A percentile compares a stretch with the other conserved stretches of the same genome.
Conservation (phyloP, 441 rosid species). For the Populus trichocarpa region DNA sequence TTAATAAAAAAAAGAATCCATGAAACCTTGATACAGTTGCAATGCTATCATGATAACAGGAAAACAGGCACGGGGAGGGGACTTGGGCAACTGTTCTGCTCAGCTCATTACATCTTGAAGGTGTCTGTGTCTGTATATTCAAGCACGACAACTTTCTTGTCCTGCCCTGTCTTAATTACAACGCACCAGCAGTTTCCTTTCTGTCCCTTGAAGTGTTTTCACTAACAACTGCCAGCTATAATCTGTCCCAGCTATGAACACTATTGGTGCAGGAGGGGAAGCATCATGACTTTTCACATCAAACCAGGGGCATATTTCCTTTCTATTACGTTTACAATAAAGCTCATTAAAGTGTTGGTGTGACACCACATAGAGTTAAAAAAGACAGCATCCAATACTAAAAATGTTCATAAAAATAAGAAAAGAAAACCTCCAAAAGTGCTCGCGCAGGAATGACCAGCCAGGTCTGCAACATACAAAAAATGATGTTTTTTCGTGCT, state of each 20-base stretch:
- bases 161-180: neutral
- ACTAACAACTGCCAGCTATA: slow-evolving; percentile 15
- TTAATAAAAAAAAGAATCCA: no score
- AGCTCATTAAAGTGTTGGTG: neutral
- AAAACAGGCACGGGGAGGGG: neutral
- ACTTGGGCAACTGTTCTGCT: neutral
- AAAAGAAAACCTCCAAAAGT: no score
- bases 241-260: neutral
- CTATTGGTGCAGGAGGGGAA: neutral
- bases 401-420: neutral
- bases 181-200: neutral
- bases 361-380: neutral
- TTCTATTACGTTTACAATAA: neutral
- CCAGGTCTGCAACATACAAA: no score
- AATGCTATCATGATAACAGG: neutral
- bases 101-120: neutral
- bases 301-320: neutral
- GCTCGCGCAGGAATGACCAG: no score
- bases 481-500: no score
- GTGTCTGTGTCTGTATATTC: neutral
- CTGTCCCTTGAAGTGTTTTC: neutral
- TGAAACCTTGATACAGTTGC: no score
- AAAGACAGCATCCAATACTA: neutral
- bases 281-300: slow-evolving; percentile 4
- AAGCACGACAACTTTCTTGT: neutral